Base-by-base conservation (phyloP, 108 stramenopile species). In the Cyclotella atomus region DNA sequence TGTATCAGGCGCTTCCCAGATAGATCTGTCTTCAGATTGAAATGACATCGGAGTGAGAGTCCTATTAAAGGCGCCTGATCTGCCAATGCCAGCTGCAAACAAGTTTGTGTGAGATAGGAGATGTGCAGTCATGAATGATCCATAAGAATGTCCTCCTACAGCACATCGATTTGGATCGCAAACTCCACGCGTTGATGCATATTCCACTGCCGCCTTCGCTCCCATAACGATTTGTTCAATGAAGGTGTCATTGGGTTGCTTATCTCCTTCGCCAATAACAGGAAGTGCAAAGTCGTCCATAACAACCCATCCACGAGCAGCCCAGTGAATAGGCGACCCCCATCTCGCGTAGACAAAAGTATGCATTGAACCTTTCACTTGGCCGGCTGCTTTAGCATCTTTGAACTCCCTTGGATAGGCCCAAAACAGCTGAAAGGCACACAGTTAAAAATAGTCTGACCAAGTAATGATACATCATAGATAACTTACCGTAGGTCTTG, bases 71-170 rank as follows among this genome's bases (percentile, higher is more conserved):
- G 68, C 76, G 25, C 68, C 76, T 20, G 76, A 77, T 55, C 76
- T 61, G 10, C 62, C 62, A 25, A 77, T 69, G 0, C 68, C 68
- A 8, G 83, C 83, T n/a, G 71, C 76, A 60, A 84, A 84, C 28
- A 81, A 30, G 27, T 59, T 78, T 34, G 83, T 84, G 63, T 84
- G 83, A 28, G 83, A 81, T 21, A 84, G 49, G 3, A 84, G 59
- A 81, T 84, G 83, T 12, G 83, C 68, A 3, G 83, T 84, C 83
- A 84, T 84, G 56, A 84, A 84, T 4, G 80, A 71, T 10, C 83
- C 83, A 30, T 84, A 84, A 5, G 80, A 81, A 35, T 84, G 83
- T 5, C 83, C 83, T 38, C 83, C 83, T 53, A 84, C 83, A 9
- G 83, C 83, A 59, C 80, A 84, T 17, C 80, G 76, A 29, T 66